Base-by-base conservation (phyloP, 2,329 filamentous ascomycete genomes). In the Alternaria sp. region DNA sequence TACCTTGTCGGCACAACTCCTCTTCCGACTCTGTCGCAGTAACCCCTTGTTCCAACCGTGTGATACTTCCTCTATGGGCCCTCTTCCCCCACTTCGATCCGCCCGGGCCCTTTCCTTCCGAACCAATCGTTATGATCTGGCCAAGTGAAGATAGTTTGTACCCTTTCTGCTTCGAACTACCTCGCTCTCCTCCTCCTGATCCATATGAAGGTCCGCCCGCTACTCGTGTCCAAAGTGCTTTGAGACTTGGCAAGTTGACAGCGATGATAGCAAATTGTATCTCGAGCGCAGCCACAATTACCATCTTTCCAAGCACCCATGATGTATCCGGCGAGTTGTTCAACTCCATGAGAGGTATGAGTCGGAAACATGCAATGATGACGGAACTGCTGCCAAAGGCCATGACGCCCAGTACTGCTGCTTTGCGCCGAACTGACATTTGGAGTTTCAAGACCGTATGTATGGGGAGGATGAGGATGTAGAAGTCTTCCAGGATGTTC, bases 181-280 rank as follows among this genome's bases (percentile, higher is more conserved):
- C 20, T 11, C 32, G 40, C 20, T 43, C 46, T 9, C 46, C 46
- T 14, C 18, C 28, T 34, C 30, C 30, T 16, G 46, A 50, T 50
- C 46, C 46, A 6, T 22, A 36, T 50, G 46, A 50, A 36, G 20
- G 16, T 36, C 32, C 46, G 4, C 46, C 46, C 20, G 18, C 32
- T 22, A 66, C 27, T 12, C 45, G 55, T 27, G 64, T 70, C 65
- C 71, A 78, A 25, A 79, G 70, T 5, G 74, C 73, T 45, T 76
- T 74, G 12, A 77, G 52, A 6, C 68, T 65, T 0, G 75, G 76
- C 44, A 77, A 63, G 63, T 78, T 78, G 54, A 74, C 70, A 5
- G 76, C 72, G 30, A 78, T 57, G 36, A 78, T 70, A 18, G 73
- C 77, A 9, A 74, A 60, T 40, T 76, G 66, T 45, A 79, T 70